Conservation (phyloP, 495 filamentous ascomycete genomes). For the Podospora didyma region DNA sequence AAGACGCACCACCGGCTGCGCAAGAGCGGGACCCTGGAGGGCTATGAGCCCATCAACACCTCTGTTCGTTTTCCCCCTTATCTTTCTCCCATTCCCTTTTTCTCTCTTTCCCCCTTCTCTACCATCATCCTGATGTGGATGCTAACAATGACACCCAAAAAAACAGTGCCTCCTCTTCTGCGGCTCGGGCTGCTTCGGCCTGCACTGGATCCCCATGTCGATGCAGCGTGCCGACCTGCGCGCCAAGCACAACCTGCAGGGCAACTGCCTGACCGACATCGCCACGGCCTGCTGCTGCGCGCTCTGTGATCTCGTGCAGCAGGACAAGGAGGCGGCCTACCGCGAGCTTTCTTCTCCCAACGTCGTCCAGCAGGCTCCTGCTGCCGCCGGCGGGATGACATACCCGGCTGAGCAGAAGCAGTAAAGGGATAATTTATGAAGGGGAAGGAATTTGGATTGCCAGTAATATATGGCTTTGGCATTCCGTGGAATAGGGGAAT, state of each 20-base stretch:
- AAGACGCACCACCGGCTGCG: conserved; percentile 42
- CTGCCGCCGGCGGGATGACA: conserved; percentile 20
- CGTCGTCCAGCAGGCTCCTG: conserved; percentile 16
- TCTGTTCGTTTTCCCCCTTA: conserved; percentile 24
- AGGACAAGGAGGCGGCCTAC: conserved; percentile 34
- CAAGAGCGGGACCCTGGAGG: conserved; percentile 34
- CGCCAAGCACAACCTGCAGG: conserved; percentile 38
- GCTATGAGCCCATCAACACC: conserved; percentile 40
- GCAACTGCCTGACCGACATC: conserved; percentile 35
- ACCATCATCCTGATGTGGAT: too few relatives aligned
- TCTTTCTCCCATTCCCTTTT: not conserved
- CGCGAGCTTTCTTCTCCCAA: conserved; percentile 6
- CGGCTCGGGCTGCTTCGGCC: conserved; percentile 25
- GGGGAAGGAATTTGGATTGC: too few relatives aligned
- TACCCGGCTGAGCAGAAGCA: conserved; percentile 15
- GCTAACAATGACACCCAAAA: too few relatives aligned
- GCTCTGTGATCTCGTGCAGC: conserved; percentile 36
- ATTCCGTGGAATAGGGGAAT: too few relatives aligned
- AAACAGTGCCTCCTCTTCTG: conserved; percentile 33
- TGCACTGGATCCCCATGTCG: conserved; percentile 33
- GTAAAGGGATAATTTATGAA: not conserved
- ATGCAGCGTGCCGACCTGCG: conserved; percentile 43
- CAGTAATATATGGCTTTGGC: too few relatives aligned
- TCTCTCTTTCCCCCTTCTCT: not conserved
- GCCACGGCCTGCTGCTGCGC: conserved; percentile 37